Evolutionary conservation across 2,329 filamentous ascomycete genomes (phyloP).

Genomic region (Trichophaea hybrida): DNA sequence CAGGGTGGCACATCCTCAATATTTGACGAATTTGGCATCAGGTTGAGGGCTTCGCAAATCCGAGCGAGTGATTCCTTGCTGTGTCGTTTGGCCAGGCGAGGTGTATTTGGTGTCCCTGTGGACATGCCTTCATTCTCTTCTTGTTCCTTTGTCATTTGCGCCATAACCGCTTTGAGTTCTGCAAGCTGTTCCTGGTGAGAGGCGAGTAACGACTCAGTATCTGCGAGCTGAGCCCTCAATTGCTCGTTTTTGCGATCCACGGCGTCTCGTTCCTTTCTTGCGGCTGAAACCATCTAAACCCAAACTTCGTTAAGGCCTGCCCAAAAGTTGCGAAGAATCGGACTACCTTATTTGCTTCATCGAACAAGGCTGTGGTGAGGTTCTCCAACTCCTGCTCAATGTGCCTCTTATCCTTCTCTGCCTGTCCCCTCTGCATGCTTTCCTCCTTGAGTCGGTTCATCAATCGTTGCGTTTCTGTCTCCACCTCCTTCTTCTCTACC

Average conservation of each 20-base stretch:
- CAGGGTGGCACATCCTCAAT: constrained; percentile 44
- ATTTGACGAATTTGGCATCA: constrained; percentile 37
- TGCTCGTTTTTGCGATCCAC: constrained; percentile 77
- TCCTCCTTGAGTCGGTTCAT: constrained; percentile 49
- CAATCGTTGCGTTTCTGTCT: constrained; percentile 52
- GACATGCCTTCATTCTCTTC: constrained; percentile 59
- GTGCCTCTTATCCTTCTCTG: constrained; percentile 66
- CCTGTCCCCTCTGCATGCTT: constrained; percentile 46
- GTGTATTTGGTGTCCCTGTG: constrained; percentile 59
- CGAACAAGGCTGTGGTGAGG: constrained; percentile 82
- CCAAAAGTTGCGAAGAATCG: neutral
- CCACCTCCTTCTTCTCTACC: constrained; percentile 59
- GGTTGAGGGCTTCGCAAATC: constrained; percentile 46
- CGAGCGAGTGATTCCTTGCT: constrained; percentile 42
- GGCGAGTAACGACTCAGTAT: constrained; percentile 70
- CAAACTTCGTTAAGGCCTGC: neutral
- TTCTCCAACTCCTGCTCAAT: constrained; percentile 89
- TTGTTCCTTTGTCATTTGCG: constrained; percentile 60
- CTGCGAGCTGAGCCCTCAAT: constrained; percentile 66
- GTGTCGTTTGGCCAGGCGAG: constrained; percentile 42
- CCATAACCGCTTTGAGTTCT: constrained; percentile 84
- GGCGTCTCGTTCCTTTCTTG: constrained; percentile 69
- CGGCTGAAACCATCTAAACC: constrained; percentile 69
- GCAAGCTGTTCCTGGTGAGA: constrained; percentile 88
- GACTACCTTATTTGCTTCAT: constrained; percentile 75